Evolutionary conservation across 148 eudicot species (phyloP).

Genomic region (Amaranthus palmeri): DNA sequence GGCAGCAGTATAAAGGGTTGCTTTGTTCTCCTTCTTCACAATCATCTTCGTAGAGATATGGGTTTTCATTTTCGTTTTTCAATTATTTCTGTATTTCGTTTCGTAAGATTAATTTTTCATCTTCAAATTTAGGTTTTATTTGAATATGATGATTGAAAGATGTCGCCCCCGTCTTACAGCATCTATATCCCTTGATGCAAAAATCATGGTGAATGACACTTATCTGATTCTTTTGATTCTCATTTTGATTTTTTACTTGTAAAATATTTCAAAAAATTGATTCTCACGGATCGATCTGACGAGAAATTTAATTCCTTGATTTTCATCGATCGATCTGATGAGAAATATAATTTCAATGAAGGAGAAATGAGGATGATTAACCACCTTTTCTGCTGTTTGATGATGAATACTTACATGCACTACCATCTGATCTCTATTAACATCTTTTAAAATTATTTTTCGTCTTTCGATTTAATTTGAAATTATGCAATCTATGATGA

Average conservation of each 20-base stretch:
- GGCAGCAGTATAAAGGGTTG: no score
- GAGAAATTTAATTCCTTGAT: no score
- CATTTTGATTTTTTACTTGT: not conserved
- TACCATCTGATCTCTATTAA: constrained; percentile 38
- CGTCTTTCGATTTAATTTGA: not conserved
- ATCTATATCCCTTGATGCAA: constrained; percentile 7
- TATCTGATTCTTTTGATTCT: constrained; percentile 21
- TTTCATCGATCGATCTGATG: not conserved
- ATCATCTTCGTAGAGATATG: no score
- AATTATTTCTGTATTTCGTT: no score
- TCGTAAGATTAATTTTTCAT: no score
- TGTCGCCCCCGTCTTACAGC: constrained; percentile 12
- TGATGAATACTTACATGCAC: constrained; percentile 36
- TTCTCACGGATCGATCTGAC: no score
- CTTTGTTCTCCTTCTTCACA: no score
- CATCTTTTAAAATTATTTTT: not conserved
- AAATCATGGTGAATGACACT: constrained; percentile 37
- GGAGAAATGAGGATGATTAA: constrained; percentile 31
- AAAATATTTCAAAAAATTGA: not conserved
- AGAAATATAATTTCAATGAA: not conserved
- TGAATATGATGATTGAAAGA: constrained; percentile 7
- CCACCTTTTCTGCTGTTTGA: constrained; percentile 23
- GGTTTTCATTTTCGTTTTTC: no score
- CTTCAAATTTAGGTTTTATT: no score
- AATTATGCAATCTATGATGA: constrained; percentile 25